Evolutionary conservation across 495 filamentous ascomycete species (phyloP).

Genomic region (Recurvomyces mirabilis): DNA sequence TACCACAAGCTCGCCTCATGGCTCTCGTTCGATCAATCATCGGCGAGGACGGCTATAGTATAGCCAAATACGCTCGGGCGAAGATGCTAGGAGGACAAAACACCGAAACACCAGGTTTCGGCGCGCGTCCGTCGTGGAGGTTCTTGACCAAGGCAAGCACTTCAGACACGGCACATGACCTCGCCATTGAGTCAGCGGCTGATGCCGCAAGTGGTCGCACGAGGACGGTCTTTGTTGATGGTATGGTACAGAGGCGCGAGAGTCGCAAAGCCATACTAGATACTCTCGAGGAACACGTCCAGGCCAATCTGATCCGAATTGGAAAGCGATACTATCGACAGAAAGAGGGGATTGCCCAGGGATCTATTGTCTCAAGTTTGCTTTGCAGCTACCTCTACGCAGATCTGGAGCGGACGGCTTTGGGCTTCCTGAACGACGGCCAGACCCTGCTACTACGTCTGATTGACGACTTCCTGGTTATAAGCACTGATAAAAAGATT

Average conservation of each 20-base stretch:
- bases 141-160: slow-evolving; percentile 52
- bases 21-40: slow-evolving; percentile 52
- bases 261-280: slow-evolving; percentile 49
- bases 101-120: slow-evolving; percentile 6
- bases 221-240: slow-evolving; percentile 67
- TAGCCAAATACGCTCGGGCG: slow-evolving; percentile 65
- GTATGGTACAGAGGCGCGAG: slow-evolving; percentile 40
- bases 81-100: slow-evolving; percentile 32
- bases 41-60: slow-evolving; percentile 54
- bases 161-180: slow-evolving; percentile 38
- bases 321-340: slow-evolving; percentile 86
- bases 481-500: slow-evolving; percentile 55
- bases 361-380: slow-evolving; percentile 71
- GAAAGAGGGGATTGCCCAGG: slow-evolving; percentile 82
- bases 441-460: slow-evolving; percentile 64
- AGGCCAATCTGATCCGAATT: slow-evolving; percentile 73
- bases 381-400: slow-evolving; percentile 95
- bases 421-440: slow-evolving; percentile 51
- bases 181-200: slow-evolving; percentile 44
- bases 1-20: slow-evolving; percentile 70
- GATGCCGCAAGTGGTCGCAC: slow-evolving; percentile 38
- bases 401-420: slow-evolving; percentile 57
- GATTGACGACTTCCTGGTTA: slow-evolving; percentile 85
- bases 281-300: slow-evolving; percentile 64
- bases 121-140: slow-evolving; percentile 44